Evolutionary conservation across 2,329 filamentous ascomycete genomes (phyloP), one percentile per base, ranked within the genome.

Genomic region (Botrytis cinerea): DNA sequence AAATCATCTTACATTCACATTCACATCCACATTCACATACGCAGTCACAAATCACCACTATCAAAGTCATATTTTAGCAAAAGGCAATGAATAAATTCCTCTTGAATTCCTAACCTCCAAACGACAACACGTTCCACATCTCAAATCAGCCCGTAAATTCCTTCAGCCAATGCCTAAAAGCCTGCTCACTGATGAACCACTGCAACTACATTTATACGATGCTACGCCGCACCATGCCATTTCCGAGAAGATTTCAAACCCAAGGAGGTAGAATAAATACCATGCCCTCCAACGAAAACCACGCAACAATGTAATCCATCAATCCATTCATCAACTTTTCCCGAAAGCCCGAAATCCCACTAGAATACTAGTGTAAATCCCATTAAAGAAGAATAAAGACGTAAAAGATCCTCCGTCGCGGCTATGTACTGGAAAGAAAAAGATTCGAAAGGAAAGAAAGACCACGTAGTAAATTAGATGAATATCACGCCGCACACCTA

Each of bases 401-500:
- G 32, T 40, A 6, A 68, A 32, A 43, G 64, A 57, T n/a, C 48
- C n/a, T 43, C 46, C 64, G 25, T 68, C 64, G 64, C 64, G 64
- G 25, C 64, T 68, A 54, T 68, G 25, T 68, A 68, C 64, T 54
- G 9, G 48, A 25, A 67, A 43, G 35, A 43, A 70, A 70, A 35
- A 48, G 8, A 46, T 60, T 59, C 38, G 45, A 70, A 70, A 46
- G n/a, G 20, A 28, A 45, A 54, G 35, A 46, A 38, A 46, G 54
- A 61, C 28, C 40, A 70, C 68, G 28, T 45, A 62, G 32, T 62
- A 62, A 62, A 70, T n/a, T 70, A 48, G 40, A 62, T 45, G 28
- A 40, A 70, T 59, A 62, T 62, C 51, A 70, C 68, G 68, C 51
- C 64, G 64, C 64, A 68, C 64, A 68, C 48, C 64, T 68, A 68